Conservation (phyloP, 2,329 filamentous ascomycete species). For the Stachybotrys elegans region DNA sequence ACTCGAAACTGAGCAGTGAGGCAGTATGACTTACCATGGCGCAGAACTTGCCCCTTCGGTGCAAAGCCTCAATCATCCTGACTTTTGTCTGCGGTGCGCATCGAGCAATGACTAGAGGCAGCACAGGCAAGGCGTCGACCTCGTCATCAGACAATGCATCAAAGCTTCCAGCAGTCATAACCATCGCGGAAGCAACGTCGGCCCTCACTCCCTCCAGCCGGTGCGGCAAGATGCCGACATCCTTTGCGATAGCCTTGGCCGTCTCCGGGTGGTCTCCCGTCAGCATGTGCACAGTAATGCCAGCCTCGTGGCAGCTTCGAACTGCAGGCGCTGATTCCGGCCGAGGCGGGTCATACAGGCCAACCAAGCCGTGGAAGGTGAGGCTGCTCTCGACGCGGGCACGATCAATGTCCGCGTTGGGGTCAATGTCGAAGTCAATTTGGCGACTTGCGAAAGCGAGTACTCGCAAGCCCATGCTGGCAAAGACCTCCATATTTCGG, state of each 20-base stretch:
- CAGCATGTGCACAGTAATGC: constrained; percentile 64
- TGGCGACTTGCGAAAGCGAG: constrained; percentile 56
- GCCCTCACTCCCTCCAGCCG: constrained; percentile 43
- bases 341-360: constrained; percentile 67
- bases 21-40: constrained; percentile 56
- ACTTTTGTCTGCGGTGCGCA: constrained; percentile 67
- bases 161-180: constrained; percentile 61
- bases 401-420: constrained; percentile 43
- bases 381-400: constrained; percentile 54
- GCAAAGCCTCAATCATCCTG: constrained; percentile 66
- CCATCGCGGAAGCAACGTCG: constrained; percentile 52
- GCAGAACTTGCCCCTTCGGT: constrained; percentile 56
- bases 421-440: constrained; percentile 19
- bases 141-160: constrained; percentile 59
- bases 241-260: constrained; percentile 55
- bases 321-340: constrained; percentile 60
- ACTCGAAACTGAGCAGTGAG: neutral
- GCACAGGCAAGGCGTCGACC: constrained; percentile 57
- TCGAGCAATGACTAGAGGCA: constrained; percentile 64
- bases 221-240: constrained; percentile 54
- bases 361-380: constrained; percentile 61
- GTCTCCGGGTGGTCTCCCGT: constrained; percentile 63
- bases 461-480: constrained; percentile 59
- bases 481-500: constrained; percentile 60
- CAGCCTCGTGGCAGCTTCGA: constrained; percentile 53